Conservation (phyloP, 495 filamentous ascomycete species). For the Daldinia loculata region DNA sequence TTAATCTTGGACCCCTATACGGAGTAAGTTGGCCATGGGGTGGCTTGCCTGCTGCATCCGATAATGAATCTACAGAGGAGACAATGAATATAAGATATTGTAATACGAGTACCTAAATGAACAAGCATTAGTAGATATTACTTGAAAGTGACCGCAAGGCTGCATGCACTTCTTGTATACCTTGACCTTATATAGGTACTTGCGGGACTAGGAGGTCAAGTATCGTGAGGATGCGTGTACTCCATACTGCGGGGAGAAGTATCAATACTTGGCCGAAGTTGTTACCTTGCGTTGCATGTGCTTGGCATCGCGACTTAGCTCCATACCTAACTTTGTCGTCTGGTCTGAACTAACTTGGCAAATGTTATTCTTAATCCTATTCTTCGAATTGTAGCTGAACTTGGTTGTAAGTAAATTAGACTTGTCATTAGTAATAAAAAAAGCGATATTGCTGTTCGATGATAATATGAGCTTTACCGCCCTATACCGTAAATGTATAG, state of each 20-base stretch:
- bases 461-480: neutral
- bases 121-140: slow-evolving; percentile 21
- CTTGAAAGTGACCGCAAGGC: slow-evolving; percentile 30
- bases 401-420: neutral
- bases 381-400: neutral
- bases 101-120: slow-evolving; percentile 10
- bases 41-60: slow-evolving; percentile 3
- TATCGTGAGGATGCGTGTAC: slow-evolving; percentile 40
- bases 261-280: slow-evolving; percentile 29
- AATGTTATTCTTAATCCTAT: neutral
- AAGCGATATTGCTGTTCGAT: neutral
- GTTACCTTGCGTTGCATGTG: slow-evolving; percentile 26
- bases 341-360: slow-evolving; percentile 10
- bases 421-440: neutral
- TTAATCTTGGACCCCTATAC: slow-evolving; percentile 1
- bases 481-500: neutral
- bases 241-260: slow-evolving; percentile 41
- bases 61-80: neutral
- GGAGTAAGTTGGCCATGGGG: slow-evolving; percentile 2
- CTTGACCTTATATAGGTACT: slow-evolving; percentile 39
- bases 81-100: slow-evolving; percentile 4
- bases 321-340: slow-evolving; percentile 6
- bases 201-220: slow-evolving; percentile 38
- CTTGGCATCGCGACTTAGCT: slow-evolving; percentile 37
- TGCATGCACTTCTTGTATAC: slow-evolving; percentile 33